Evolutionary conservation across 2,329 filamentous ascomycete genomes (phyloP).

Genomic region (Ophiocordyceps camponoti-rufipedis): DNA sequence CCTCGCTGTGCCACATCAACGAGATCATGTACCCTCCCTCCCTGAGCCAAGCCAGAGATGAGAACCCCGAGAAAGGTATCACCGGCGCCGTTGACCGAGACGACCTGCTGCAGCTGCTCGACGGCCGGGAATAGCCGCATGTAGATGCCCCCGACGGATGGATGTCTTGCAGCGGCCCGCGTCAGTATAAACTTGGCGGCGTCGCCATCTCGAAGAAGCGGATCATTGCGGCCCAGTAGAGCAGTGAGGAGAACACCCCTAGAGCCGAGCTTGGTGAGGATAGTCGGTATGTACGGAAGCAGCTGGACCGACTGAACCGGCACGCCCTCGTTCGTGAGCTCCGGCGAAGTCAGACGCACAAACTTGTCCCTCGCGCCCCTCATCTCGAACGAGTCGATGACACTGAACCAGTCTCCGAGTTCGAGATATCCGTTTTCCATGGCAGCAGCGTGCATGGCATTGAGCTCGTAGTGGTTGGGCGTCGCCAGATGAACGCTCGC

Average conservation of each 20-base stretch:
- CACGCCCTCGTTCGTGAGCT: conserved; percentile 61
- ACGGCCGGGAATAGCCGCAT: conserved; percentile 54
- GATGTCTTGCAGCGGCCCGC: conserved; percentile 33
- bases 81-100: conserved; percentile 86
- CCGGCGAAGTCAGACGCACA: conserved; percentile 42
- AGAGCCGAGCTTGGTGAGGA: conserved; percentile 68
- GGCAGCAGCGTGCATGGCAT: conserved; percentile 59
- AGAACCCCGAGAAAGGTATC: conserved; percentile 83
- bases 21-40: conserved; percentile 37
- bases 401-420: conserved; percentile 52
- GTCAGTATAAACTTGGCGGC: conserved; percentile 55
- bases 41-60: conserved; percentile 55
- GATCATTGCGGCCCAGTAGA: conserved; percentile 49
- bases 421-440: conserved; percentile 50
- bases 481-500: conserved; percentile 56
- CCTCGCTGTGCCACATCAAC: conserved; percentile 69
- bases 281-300: conserved; percentile 69
- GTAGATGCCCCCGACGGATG: conserved; percentile 57
- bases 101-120: conserved; percentile 49
- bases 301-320: conserved; percentile 73
- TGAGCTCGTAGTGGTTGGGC: conserved; percentile 70
- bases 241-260: conserved; percentile 60
- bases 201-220: conserved; percentile 41
- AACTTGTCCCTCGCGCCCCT: conserved; percentile 56
- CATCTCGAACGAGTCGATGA: conserved; percentile 67